These are phyloP conservation scores for Dillenia turbinata DNA, from an alignment of 164 flowering plant genomes.

Conservation along the genomic window DNA sequence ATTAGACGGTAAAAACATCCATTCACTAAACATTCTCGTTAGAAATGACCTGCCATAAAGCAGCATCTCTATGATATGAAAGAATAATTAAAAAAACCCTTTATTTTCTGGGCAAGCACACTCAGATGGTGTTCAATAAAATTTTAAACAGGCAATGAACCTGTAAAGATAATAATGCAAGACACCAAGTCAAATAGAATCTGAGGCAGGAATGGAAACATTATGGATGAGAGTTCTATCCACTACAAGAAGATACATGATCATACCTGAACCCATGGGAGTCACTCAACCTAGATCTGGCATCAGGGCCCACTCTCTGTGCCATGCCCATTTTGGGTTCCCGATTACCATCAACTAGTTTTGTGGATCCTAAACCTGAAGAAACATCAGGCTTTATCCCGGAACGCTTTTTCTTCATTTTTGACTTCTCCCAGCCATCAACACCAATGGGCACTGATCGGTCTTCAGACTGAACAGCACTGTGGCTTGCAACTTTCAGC, in stretches of 20 bases:
- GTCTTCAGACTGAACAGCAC: conserved; percentile 38
- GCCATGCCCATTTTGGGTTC: conserved; percentile 54
- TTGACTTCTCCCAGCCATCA: conserved; percentile 89
- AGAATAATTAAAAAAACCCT: no score
- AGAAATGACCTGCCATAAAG: no score
- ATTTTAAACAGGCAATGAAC: no score
- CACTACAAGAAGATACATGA: neutral
- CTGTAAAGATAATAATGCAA: no score
- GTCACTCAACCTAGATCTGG: conserved; percentile 45
- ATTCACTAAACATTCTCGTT: no score
- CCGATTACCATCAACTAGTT: conserved; percentile 43
- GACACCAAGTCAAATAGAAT: no score
- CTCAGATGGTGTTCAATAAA: no score
- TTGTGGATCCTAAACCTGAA: conserved; percentile 24
- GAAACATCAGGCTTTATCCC: conserved; percentile 62
- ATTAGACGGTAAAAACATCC: no score
- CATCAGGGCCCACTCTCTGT: conserved; percentile 42
- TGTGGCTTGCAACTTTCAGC: conserved; percentile 45
- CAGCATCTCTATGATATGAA: no score
- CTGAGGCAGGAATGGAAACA: no score
- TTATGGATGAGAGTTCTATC: neutral
- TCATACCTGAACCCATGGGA: conserved; percentile 57
- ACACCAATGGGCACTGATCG: conserved; percentile 38
- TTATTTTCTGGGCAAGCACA: no score
- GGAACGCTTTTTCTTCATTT: conserved; percentile 84